phyloP scores from a whole-genome alignment of 768 basidiomycete genomes.

The Xerocomus brunneocitrinus region DNA sequence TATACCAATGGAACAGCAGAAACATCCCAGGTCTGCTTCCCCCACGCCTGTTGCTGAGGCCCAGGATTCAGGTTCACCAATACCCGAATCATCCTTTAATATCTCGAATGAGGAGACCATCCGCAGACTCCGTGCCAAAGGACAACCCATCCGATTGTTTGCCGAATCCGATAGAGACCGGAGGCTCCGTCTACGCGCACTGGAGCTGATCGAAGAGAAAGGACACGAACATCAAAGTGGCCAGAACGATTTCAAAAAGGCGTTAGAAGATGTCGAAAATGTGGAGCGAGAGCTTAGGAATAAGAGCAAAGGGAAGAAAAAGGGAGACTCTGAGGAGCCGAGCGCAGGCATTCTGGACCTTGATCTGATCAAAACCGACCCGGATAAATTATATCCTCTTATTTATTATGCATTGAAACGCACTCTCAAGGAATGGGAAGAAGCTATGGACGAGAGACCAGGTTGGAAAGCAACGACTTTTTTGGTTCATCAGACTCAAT shows the following conservation, averaged over 20 bases:
- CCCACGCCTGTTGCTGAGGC: constrained; percentile 34
- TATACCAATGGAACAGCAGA: constrained; percentile 45
- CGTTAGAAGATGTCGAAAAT: constrained; percentile 81
- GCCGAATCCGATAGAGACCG: constrained; percentile 95
- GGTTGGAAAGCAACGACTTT: constrained; percentile 41
- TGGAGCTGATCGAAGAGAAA: constrained; percentile 93
- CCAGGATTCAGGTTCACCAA: constrained; percentile 38
- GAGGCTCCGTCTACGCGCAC: constrained; percentile 79
- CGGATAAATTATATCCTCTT: constrained; percentile 92
- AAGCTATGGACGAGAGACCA: constrained; percentile 90
- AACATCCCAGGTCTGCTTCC: constrained; percentile 36
- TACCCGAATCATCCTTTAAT: constrained; percentile 56
- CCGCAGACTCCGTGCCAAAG: constrained; percentile 82
- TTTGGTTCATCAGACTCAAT: constrained; percentile 1
- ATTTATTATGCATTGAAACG: constrained; percentile 95
- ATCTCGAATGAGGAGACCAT: constrained; percentile 92
- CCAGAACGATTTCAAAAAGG: constrained; percentile 94
- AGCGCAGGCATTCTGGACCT: constrained; percentile 68
- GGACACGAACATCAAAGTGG: constrained; percentile 75
- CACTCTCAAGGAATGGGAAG: constrained; percentile 93
- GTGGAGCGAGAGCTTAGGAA: constrained; percentile 62
- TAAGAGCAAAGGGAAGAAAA: constrained; percentile 56
- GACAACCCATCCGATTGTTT: constrained; percentile 92
- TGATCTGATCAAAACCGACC: constrained; percentile 78
- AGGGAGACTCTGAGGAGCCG: constrained; percentile 49